A percentile compares a stretch with the other conserved stretches of the same genome.
These are phyloP conservation scores for Herpetomonas samuelpessoai DNA, from an alignment of 208 protist species.

Conservation along the genomic window DNA sequence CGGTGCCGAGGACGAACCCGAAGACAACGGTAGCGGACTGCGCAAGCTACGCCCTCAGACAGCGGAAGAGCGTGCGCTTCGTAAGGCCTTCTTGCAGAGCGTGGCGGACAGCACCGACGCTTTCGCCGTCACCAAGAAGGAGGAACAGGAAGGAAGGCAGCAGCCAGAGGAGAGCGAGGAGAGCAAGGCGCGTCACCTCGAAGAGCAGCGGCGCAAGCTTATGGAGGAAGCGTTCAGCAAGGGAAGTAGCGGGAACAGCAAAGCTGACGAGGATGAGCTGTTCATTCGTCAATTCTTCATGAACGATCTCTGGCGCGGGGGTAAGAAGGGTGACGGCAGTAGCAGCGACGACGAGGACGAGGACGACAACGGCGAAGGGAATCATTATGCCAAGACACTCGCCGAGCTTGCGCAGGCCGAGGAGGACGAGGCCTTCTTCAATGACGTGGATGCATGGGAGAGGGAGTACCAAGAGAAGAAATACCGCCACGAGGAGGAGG, in stretches of 20 bases:
- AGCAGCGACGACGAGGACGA: slow-evolving; percentile 23
- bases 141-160: neutral
- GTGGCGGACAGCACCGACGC: slow-evolving; percentile 49
- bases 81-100: slow-evolving; percentile 64
- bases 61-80: slow-evolving; percentile 56
- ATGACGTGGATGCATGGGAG: slow-evolving; percentile 83
- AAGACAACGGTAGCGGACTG: slow-evolving; percentile 18
- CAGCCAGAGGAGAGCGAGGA: neutral
- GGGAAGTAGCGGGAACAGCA: neutral
- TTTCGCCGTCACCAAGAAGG: slow-evolving; percentile 32
- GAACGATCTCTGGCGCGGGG: slow-evolving; percentile 53
- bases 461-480: slow-evolving; percentile 79
- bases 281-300: slow-evolving; percentile 67
- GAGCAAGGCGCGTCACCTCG: neutral
- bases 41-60: slow-evolving; percentile 60
- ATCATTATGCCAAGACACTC: slow-evolving; percentile 40
- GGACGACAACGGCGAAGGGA: slow-evolving; percentile 21
- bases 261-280: slow-evolving; percentile 25
- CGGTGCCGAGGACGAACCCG: slow-evolving; percentile 12
- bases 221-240: neutral
- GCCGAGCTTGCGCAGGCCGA: slow-evolving; percentile 73
- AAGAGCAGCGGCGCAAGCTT: neutral
- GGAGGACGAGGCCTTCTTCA: slow-evolving; percentile 82
- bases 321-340: slow-evolving; percentile 9
- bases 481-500: slow-evolving; percentile 83